These are phyloP conservation scores for Cornus controversa DNA, from an alignment of 148 eudicot genomes.

Conservation along the genomic window DNA sequence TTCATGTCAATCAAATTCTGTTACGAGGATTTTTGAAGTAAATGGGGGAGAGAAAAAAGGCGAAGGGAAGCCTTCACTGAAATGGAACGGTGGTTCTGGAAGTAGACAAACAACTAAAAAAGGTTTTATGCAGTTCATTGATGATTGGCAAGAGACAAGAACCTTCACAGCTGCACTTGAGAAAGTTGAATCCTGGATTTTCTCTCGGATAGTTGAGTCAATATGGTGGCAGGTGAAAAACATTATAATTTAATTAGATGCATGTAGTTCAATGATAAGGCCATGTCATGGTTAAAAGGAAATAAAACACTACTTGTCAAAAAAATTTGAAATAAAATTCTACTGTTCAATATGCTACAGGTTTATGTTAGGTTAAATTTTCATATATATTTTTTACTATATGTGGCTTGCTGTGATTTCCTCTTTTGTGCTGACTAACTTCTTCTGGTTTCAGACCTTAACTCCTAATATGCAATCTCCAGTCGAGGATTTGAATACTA, in stretches of 20 bases:
- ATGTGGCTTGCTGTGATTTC: neutral
- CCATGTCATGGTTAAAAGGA: neutral
- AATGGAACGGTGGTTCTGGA: slow-evolving; percentile 41
- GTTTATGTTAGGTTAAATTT: neutral
- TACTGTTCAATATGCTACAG: neutral
- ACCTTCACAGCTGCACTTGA: slow-evolving; percentile 71
- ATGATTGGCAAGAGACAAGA: slow-evolving; percentile 90
- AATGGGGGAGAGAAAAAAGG: slow-evolving; percentile 33
- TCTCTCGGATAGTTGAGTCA: slow-evolving; percentile 78
- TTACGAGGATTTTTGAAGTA: slow-evolving; percentile 33
- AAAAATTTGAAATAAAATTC: neutral
- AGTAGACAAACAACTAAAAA: slow-evolving; percentile 36
- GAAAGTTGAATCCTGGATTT: slow-evolving; percentile 88
- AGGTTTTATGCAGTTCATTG: slow-evolving; percentile 39
- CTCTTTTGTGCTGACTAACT: slow-evolving; percentile 12
- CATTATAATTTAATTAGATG: neutral
- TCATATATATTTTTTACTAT: neutral
- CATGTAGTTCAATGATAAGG: no score
- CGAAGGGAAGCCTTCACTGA: slow-evolving; percentile 31
- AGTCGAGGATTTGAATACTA: slow-evolving; percentile 38
- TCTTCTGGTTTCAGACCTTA: slow-evolving; percentile 53
- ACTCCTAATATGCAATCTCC: slow-evolving; percentile 88
- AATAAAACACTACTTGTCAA: no score
- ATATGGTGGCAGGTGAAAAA: slow-evolving; percentile 91
- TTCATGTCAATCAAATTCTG: slow-evolving; percentile 42